phyloP scores from a whole-genome alignment of 768 basidiomycete genomes.

The Kwoniella botswanensis region DNA sequence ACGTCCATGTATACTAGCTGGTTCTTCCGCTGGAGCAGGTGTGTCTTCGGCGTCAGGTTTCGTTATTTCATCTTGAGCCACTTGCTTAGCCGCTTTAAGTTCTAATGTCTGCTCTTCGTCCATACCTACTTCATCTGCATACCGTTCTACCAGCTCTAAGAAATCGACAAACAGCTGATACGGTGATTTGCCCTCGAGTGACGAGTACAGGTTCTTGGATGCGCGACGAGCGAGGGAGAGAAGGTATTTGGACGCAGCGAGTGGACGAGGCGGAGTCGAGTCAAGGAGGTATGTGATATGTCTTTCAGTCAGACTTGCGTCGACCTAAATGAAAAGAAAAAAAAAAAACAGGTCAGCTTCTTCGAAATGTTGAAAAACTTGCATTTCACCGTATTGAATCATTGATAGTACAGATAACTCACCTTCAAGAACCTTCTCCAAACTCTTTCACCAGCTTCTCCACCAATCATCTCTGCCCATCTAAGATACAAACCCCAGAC shows the following conservation, averaged over 20 bases:
- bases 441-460: slow-evolving; percentile 63
- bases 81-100: slow-evolving; percentile 61
- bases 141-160: slow-evolving; percentile 86
- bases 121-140: slow-evolving; percentile 89
- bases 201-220: slow-evolving; percentile 76
- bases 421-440: slow-evolving; percentile 88
- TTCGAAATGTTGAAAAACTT: neutral
- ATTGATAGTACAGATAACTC: slow-evolving; percentile 58
- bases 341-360: neutral
- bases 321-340: slow-evolving; percentile 46
- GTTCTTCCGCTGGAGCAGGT: slow-evolving; percentile 48
- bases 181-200: slow-evolving; percentile 90
- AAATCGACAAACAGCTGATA: slow-evolving; percentile 93
- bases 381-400: neutral
- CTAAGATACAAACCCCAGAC: slow-evolving; percentile 92
- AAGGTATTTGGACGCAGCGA: slow-evolving; percentile 91
- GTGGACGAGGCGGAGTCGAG: slow-evolving; percentile 74
- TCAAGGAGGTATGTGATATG: slow-evolving; percentile 63
- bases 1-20: slow-evolving; percentile 66
- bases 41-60: slow-evolving; percentile 58
- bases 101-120: slow-evolving; percentile 74
- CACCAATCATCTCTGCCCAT: slow-evolving; percentile 85
- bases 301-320: slow-evolving; percentile 58
- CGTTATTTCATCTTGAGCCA: slow-evolving; percentile 58
- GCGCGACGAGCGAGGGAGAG: slow-evolving; percentile 83